Evolutionary conservation across 768 basidiomycete species (phyloP).

Genomic region (Suillus subaureus): DNA sequence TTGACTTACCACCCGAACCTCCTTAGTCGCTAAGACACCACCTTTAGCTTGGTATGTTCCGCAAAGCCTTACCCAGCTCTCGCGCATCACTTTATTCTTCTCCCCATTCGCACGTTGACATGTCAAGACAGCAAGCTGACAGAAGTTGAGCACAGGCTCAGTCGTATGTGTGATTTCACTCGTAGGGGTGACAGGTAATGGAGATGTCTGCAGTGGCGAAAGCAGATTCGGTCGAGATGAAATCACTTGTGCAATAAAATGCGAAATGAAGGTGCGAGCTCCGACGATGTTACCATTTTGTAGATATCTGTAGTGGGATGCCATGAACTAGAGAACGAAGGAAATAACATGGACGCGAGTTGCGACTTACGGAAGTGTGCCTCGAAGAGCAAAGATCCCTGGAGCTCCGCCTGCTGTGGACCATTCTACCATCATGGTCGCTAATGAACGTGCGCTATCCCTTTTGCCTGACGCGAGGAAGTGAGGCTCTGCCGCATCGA

Average conservation of each 20-base stretch:
- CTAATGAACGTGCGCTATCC: constrained; percentile 85
- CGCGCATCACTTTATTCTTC: constrained; percentile 72
- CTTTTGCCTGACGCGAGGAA: constrained; percentile 84
- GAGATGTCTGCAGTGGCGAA: constrained; percentile 42
- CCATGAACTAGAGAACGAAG: constrained; percentile 12
- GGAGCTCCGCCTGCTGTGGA: constrained; percentile 47
- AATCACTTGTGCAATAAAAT: constrained; percentile 69
- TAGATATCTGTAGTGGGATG: constrained; percentile 55
- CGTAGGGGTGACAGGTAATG: constrained; percentile 46
- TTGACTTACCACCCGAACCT: constrained; percentile 62
- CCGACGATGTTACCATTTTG: constrained; percentile 90
- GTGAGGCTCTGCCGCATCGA: constrained; percentile 77
- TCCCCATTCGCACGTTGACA: constrained; percentile 87
- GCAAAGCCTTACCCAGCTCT: constrained; percentile 83
- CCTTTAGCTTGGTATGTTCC: constrained; percentile 82
- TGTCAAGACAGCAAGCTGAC: constrained; percentile 86
- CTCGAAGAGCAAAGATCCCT: constrained; percentile 83
- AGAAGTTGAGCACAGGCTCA: constrained; percentile 81
- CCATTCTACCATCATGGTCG: constrained; percentile 89
- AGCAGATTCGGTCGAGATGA: constrained; percentile 43
- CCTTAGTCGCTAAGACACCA: constrained; percentile 57
- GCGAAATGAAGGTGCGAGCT: constrained; percentile 88
- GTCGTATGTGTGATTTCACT: constrained; percentile 75
- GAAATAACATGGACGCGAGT: neutral
- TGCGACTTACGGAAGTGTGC: constrained; percentile 71